phyloP scores from a whole-genome alignment of 139 green algal species.

The Pseudopediastrum boryanum region DNA sequence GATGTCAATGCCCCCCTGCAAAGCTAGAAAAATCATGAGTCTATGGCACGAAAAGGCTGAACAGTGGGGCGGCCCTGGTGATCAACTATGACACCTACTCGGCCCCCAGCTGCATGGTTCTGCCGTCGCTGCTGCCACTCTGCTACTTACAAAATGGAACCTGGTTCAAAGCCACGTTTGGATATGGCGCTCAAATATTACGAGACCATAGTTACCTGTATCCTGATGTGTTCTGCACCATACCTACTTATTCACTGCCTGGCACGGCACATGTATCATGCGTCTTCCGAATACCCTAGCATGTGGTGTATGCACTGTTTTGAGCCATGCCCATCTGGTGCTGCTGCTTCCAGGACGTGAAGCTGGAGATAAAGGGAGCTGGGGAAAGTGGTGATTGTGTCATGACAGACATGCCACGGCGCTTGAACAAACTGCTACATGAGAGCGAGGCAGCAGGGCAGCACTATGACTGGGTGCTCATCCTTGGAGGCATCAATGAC shows the following conservation, averaged over 20 bases:
- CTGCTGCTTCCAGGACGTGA: constrained; percentile 8
- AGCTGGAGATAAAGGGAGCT: constrained; percentile 30
- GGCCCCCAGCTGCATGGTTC: no score
- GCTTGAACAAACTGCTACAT: constrained; percentile 13
- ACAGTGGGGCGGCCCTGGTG: no score
- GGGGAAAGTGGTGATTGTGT: constrained; percentile 29
- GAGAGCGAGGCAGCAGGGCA: constrained; percentile 11
- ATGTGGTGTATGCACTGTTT: not conserved
- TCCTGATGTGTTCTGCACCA: not conserved
- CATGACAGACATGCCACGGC: constrained; percentile 17
- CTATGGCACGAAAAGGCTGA: no score
- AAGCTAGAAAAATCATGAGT: no score
- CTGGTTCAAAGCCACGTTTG: not conserved
- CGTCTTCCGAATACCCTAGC: not conserved
- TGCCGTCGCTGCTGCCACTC: no score
- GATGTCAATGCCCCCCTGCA: no score
- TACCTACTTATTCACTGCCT: not conserved
- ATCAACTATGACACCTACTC: no score
- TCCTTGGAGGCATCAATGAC: constrained; percentile 38
- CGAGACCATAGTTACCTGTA: not conserved
- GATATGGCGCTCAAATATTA: not conserved
- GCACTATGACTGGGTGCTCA: constrained; percentile 30
- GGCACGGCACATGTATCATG: not conserved
- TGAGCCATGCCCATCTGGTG: not conserved
- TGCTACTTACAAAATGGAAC: not conserved